Evolutionary conservation across 169 alveolate genomes (phyloP).

Genomic region (Plasmodium coatneyi): DNA sequence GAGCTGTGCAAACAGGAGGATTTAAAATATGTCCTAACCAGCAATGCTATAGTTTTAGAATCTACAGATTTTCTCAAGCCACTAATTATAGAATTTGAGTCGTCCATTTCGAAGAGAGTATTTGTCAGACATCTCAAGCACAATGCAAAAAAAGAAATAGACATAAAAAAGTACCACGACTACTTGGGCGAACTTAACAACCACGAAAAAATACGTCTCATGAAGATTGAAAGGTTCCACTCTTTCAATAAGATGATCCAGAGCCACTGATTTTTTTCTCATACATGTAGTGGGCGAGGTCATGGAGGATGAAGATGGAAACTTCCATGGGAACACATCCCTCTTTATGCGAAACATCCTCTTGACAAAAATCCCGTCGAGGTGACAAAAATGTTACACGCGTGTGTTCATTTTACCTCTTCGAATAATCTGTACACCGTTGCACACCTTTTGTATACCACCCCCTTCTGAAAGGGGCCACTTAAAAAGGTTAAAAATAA

Average conservation of each 20-base stretch:
- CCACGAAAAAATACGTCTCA: conserved; percentile 20
- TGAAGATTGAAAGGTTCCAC: conserved; percentile 48
- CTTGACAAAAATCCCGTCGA: not conserved
- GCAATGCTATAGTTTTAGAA: conserved; percentile 54
- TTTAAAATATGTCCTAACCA: conserved; percentile 33
- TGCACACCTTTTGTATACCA: not conserved
- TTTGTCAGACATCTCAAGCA: conserved; percentile 44
- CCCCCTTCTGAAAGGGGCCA: not conserved
- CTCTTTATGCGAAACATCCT: not conserved
- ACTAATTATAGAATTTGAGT: conserved; percentile 47
- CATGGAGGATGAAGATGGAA: not conserved
- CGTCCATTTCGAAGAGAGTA: conserved; percentile 18
- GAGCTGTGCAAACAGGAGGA: conserved; percentile 36
- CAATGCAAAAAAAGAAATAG: conserved; percentile 22
- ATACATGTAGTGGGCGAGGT: not conserved
- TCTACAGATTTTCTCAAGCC: conserved; percentile 68
- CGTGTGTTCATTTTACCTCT: not conserved
- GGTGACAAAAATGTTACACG: not conserved
- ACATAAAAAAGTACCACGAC: conserved; percentile 23
- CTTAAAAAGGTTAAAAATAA: not conserved
- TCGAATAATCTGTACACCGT: not conserved
- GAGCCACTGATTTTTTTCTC: not conserved
- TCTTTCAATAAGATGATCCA: conserved; percentile 4
- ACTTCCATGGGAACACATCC: not conserved
- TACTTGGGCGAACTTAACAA: conserved; percentile 17